Conservation (phyloP, 352 stramenopile species). For the Phytophthora pinifolia region DNA sequence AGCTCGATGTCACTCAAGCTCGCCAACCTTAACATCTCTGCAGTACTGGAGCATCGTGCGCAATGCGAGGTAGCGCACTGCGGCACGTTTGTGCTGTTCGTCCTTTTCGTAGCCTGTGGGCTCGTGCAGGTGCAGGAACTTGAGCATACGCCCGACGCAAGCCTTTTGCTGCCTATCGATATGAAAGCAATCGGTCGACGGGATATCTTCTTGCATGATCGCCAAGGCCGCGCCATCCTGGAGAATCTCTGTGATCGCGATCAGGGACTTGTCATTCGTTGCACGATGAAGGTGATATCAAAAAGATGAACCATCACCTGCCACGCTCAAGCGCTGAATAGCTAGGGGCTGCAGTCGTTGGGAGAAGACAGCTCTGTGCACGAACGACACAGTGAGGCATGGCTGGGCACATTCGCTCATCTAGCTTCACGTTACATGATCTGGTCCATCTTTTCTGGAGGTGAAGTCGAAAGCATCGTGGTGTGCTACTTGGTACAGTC, state of each 20-base stretch:
- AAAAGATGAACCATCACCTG: constrained; percentile 26
- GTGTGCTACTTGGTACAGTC: not conserved
- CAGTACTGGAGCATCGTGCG: constrained; percentile 58
- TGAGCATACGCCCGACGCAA: constrained; percentile 48
- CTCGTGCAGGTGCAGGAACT: constrained; percentile 58
- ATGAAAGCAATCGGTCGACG: constrained; percentile 36
- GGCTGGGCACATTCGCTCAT: not conserved
- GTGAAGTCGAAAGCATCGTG: constrained; percentile 41
- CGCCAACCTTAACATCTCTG: constrained; percentile 45
- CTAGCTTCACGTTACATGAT: constrained; percentile 43
- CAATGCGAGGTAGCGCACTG: constrained; percentile 55
- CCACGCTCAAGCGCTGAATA: constrained; percentile 49
- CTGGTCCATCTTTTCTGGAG: constrained; percentile 48
- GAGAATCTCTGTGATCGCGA: constrained; percentile 46
- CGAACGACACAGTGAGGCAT: not conserved
- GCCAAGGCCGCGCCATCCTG: constrained; percentile 36
- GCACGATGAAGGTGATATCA: not conserved
- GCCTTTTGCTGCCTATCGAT: constrained; percentile 39
- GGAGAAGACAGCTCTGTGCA: constrained; percentile 38
- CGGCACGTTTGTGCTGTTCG: constrained; percentile 47
- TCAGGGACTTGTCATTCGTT: not conserved
- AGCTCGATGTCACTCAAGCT: not conserved
- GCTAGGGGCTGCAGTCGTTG: constrained; percentile 44
- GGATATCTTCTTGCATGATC: constrained; percentile 29
- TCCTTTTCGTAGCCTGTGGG: constrained; percentile 60